phyloP scores from a whole-genome alignment of 495 filamentous ascomycete genomes.

The Oidiodendron maius region DNA sequence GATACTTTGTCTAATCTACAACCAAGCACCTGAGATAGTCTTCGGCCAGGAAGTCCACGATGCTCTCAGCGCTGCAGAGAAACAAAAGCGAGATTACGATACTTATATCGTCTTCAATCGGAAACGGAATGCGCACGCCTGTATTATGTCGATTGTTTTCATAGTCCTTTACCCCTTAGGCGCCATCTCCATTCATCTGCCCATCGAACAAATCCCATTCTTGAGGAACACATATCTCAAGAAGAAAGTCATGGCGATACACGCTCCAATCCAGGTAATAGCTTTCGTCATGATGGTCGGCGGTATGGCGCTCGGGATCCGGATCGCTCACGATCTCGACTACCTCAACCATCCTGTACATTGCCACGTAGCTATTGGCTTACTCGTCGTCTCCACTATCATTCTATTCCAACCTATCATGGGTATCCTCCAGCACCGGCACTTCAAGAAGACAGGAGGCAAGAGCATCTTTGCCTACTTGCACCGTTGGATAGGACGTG shows the following conservation, averaged over 20 bases:
- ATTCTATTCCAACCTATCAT: slow-evolving; percentile 2
- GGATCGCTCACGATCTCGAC: background rate
- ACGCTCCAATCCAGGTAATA: slow-evolving; percentile 4
- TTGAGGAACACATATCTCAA: background rate
- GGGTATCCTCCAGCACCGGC: background rate
- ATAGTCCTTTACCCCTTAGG: slow-evolving; percentile 3
- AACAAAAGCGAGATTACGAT: too few relatives aligned
- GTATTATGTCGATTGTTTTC: slow-evolving; percentile 4
- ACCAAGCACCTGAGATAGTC: too few relatives aligned
- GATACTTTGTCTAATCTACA: too few relatives aligned
- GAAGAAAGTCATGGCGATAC: background rate
- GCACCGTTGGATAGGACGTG: slow-evolving; percentile 2
- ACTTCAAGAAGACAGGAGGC: slow-evolving; percentile 3
- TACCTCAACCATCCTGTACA: background rate
- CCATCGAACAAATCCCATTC: background rate
- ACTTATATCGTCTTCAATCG: background rate
- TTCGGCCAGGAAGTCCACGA: too few relatives aligned
- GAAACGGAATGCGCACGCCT: slow-evolving; percentile 7
- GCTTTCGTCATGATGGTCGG: slow-evolving; percentile 3
- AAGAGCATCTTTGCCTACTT: slow-evolving; percentile 2
- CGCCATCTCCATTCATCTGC: slow-evolving; percentile 4
- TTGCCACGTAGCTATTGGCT: background rate
- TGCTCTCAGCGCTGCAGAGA: too few relatives aligned
- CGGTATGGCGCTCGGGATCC: background rate
- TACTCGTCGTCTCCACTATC: background rate